Evolutionary conservation across 1,284 basidiomycete genomes (phyloP).

Genomic region (Athelia psychrophila): DNA sequence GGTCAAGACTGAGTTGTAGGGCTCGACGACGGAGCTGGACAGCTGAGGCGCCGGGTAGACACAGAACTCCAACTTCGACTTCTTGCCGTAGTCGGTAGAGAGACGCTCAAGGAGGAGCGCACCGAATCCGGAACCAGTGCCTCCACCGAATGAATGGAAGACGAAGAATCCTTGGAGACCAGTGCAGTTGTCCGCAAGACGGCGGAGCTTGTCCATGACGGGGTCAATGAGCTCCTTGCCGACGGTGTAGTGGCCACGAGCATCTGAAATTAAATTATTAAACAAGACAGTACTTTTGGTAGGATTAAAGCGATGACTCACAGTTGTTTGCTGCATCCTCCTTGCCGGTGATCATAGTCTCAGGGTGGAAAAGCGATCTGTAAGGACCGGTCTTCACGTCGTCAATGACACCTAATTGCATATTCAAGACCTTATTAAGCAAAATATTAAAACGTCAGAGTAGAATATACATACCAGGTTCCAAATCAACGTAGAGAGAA

Average conservation of each 20-base stretch:
- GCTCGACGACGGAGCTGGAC: slow-evolving; percentile 97
- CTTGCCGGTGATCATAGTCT: slow-evolving; percentile 98
- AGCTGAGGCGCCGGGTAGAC: slow-evolving; percentile 96
- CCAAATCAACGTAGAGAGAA: slow-evolving; percentile 95
- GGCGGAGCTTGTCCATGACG: slow-evolving; percentile 95
- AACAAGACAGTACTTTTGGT: slow-evolving; percentile 8
- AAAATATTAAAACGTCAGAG: too few relatives aligned
- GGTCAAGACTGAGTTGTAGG: slow-evolving; percentile 98
- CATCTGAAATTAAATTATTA: slow-evolving; percentile 55
- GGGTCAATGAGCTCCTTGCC: slow-evolving; percentile 93
- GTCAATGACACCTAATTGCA: slow-evolving; percentile 65
- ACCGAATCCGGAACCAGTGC: slow-evolving; percentile 99
- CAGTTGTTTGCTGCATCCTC: slow-evolving; percentile 99
- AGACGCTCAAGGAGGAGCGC: slow-evolving; percentile 95
- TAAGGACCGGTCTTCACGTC: slow-evolving; percentile 96
- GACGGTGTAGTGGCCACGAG: slow-evolving; percentile 97
- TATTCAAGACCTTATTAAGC: too few relatives aligned
- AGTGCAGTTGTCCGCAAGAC: slow-evolving; percentile 96
- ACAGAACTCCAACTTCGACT: slow-evolving; percentile 98
- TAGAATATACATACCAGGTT: slow-evolving; percentile 58
- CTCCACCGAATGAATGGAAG: slow-evolving; percentile 99
- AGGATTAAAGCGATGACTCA: slow-evolving; percentile 36
- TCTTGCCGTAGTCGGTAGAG: slow-evolving; percentile 98
- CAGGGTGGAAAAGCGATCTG: slow-evolving; percentile 96
- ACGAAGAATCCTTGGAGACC: slow-evolving; percentile 99